These are phyloP conservation scores for Hibiscus syriacus DNA, from an alignment of 345 rosid genomes.

Conservation along the genomic window DNA sequence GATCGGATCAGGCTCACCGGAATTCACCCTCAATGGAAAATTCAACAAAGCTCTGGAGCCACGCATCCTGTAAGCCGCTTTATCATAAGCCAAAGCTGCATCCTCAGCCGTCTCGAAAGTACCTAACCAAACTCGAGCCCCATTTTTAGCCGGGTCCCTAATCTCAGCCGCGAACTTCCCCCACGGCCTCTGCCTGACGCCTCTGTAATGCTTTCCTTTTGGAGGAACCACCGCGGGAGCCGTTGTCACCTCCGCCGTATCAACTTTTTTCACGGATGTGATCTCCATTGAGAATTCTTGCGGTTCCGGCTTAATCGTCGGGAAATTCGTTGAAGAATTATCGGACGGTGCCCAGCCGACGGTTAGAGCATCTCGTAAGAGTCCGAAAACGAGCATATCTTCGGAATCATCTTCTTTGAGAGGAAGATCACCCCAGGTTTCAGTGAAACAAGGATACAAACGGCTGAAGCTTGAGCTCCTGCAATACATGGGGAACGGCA, in stretches of 20 bases:
- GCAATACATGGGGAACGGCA: conserved; percentile 27
- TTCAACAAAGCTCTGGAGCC: conserved; percentile 62
- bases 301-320: conserved; percentile 34
- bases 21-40: conserved; percentile 45
- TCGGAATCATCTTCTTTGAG: conserved; percentile 69
- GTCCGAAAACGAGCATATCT: conserved; percentile 71
- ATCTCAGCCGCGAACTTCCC: too few species aligned
- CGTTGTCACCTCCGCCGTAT: too few species aligned
- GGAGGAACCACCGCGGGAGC: conserved; percentile 22
- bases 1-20: conserved; percentile 95
- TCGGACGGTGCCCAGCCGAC: conserved; percentile 77
- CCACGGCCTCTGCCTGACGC: conserved; percentile 42
- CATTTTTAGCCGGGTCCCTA: too few species aligned
- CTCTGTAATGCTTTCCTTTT: conserved; percentile 82
- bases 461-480: conserved; percentile 46
- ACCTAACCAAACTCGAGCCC: too few species aligned
- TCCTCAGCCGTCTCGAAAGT: too few species aligned
- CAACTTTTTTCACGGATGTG: neutral
- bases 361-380: conserved; percentile 63
- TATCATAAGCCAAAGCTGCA: conserved; percentile 77
- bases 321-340: conserved; percentile 14
- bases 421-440: conserved; percentile 90
- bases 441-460: conserved; percentile 40
- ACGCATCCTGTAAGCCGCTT: conserved; percentile 92
- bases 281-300: conserved; percentile 12